Evolutionary conservation across 768 basidiomycete genomes (phyloP).

Genomic region (Boletus eberwhitei): DNA sequence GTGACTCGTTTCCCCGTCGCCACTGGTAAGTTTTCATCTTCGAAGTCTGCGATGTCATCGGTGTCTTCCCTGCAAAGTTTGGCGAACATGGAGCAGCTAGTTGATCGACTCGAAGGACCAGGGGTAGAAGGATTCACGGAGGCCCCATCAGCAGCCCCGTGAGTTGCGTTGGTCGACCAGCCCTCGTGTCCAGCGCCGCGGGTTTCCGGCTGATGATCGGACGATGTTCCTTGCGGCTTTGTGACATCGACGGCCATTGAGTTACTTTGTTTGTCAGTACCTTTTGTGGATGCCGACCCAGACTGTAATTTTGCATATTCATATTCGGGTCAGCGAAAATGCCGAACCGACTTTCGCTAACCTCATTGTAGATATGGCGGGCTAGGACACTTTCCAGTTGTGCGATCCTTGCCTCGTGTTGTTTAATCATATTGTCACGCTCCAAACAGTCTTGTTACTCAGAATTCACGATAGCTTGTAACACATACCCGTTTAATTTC

Average conservation of each 20-base stretch:
- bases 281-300: slow-evolving; percentile 8
- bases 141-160: slow-evolving; percentile 1
- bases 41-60: slow-evolving; percentile 26
- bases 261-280: slow-evolving; percentile 11
- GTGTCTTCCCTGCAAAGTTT: slow-evolving; percentile 26
- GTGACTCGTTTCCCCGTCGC: slow-evolving; percentile 24
- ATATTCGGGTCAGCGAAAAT: slow-evolving; percentile 14
- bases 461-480: not conserved
- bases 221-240: slow-evolving; percentile 5
- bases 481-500: slow-evolving; percentile 50
- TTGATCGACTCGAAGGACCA: slow-evolving; percentile 21
- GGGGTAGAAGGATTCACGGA: slow-evolving; percentile 9
- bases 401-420: slow-evolving; percentile 42
- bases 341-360: slow-evolving; percentile 12
- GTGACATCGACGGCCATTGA: slow-evolving; percentile 8
- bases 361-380: slow-evolving; percentile 39
- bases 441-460: slow-evolving; percentile 22
- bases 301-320: slow-evolving; percentile 13
- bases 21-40: slow-evolving; percentile 16
- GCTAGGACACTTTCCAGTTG: slow-evolving; percentile 48
- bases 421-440: slow-evolving; percentile 47
- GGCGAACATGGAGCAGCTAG: slow-evolving; percentile 21
- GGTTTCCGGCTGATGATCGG: slow-evolving; percentile 18
- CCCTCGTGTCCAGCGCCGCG: slow-evolving; percentile 16
- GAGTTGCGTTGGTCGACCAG: slow-evolving; percentile 7